Percentiles rank a stretch among this genome's conserved stretches.
Evolutionary conservation across 2,329 filamentous ascomycete species (phyloP).

Genomic region (Ascochyta viciae-villosae): DNA sequence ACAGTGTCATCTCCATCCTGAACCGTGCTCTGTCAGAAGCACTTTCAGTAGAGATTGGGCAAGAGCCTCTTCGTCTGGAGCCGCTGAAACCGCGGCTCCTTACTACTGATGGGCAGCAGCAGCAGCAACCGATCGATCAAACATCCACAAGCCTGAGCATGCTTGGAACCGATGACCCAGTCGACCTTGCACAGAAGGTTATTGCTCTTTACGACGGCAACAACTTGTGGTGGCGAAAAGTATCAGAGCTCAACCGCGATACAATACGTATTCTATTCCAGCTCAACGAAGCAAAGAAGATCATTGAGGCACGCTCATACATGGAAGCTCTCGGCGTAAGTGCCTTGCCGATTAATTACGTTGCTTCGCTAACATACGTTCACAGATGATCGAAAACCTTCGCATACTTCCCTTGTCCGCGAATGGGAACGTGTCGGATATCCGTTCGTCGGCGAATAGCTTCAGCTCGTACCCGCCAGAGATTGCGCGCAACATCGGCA

Average conservation of each 20-base stretch:
- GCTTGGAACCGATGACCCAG: slow-evolving; percentile 71
- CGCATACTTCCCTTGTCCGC: slow-evolving; percentile 82
- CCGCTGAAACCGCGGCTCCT: slow-evolving; percentile 75
- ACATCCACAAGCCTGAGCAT: slow-evolving; percentile 63
- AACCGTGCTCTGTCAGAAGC: slow-evolving; percentile 90
- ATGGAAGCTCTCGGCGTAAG: slow-evolving; percentile 70
- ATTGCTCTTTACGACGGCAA: slow-evolving; percentile 67
- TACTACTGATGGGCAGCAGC: slow-evolving; percentile 39
- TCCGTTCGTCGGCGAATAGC: slow-evolving; percentile 79
- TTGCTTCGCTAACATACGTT: slow-evolving; percentile 14
- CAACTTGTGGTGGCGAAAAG: slow-evolving; percentile 66
- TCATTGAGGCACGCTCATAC: slow-evolving; percentile 66
- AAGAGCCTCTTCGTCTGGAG: slow-evolving; percentile 78
- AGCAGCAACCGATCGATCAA: slow-evolving; percentile 39
- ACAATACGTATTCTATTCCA: slow-evolving; percentile 65
- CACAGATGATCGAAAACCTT: slow-evolving; percentile 73
- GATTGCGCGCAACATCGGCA: slow-evolving; percentile 87
- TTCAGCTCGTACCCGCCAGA: slow-evolving; percentile 81
- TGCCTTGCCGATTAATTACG: slow-evolving; percentile 21
- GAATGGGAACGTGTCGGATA: slow-evolving; percentile 74
- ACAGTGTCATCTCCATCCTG: slow-evolving; percentile 89
- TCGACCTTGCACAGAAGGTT: slow-evolving; percentile 69
- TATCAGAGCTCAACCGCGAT: slow-evolving; percentile 64
- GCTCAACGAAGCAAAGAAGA: slow-evolving; percentile 66
- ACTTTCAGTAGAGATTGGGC: slow-evolving; percentile 83